phyloP scores from a whole-genome alignment of 371 early-diverging fungal species.

The Chytridium lagenaria region DNA sequence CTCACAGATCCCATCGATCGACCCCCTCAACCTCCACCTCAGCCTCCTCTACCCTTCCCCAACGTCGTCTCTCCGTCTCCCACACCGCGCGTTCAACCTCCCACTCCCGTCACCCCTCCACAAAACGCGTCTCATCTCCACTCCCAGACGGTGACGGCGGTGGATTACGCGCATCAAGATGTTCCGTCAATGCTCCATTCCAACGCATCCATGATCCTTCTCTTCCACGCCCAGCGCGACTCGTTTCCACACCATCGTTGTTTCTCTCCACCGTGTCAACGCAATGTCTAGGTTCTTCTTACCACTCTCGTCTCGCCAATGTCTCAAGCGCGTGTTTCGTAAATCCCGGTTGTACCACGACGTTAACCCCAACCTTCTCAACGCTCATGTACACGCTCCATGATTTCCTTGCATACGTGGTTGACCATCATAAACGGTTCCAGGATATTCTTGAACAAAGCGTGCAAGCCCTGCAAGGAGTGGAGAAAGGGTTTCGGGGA shows the following conservation, averaged over 20 bases:
- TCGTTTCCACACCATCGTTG: too few relatives aligned
- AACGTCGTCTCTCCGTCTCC: too few relatives aligned
- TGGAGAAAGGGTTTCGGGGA: not conserved
- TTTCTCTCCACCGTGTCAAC: not conserved
- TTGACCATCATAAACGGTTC: not conserved
- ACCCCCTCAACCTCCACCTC: too few relatives aligned
- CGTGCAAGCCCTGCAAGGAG: not conserved
- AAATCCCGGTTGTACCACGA: too few relatives aligned
- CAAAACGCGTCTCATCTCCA: not conserved
- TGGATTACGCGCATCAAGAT: not conserved
- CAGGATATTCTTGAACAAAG: not conserved
- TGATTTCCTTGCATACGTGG: not conserved
- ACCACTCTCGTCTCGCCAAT: not conserved
- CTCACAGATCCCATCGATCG: not conserved
- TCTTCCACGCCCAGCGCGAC: too few relatives aligned
- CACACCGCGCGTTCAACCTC: too few relatives aligned
- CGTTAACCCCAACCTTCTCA: too few relatives aligned
- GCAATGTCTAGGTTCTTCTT: not conserved
- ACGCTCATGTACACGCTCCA: not conserved
- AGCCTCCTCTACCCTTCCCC: too few relatives aligned
- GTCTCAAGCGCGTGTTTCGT: too few relatives aligned
- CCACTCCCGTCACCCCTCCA: not conserved
- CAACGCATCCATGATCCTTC: too few relatives aligned
- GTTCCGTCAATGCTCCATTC: not conserved
- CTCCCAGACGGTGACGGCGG: not conserved